phyloP scores from a whole-genome alignment of 2,329 filamentous ascomycete genomes.

The Fusarium stilboides region DNA sequence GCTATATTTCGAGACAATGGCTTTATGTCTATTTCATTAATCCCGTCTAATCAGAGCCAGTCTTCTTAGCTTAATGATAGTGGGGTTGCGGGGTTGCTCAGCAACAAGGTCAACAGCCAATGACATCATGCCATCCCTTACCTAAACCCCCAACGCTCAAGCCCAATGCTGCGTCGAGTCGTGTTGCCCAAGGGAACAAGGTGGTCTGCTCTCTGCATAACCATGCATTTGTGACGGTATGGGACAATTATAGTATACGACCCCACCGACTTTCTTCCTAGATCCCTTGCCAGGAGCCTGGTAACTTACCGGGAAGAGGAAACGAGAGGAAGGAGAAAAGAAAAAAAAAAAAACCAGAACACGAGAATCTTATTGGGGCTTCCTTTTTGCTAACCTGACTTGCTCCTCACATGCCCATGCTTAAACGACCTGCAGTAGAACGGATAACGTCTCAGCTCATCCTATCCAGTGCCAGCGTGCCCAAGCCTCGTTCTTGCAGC shows the following conservation, averaged over 20 bases:
- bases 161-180: conserved; percentile 24
- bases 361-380: conserved; percentile 13
- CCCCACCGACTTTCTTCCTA: conserved; percentile 44
- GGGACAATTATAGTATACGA: conserved; percentile 20
- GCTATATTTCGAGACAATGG: conserved; percentile 4
- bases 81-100: conserved; percentile 47
- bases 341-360: conserved; percentile 13
- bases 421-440: conserved; percentile 34
- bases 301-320: conserved; percentile 31
- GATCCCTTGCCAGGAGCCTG: conserved; percentile 38
- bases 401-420: conserved; percentile 32
- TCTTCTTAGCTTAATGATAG: not conserved
- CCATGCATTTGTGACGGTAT: conserved; percentile 38
- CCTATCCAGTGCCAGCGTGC: conserved; percentile 7
- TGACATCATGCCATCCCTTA: conserved; percentile 49
- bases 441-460: conserved; percentile 18
- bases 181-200: conserved; percentile 36
- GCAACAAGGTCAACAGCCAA: conserved; percentile 47
- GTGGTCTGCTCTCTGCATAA: conserved; percentile 35
- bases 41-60: not conserved
- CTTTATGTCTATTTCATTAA: conserved; percentile 6
- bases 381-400: conserved; percentile 11
- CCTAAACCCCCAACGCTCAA: conserved; percentile 14
- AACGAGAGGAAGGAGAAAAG: conserved; percentile 17
- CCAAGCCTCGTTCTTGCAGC: conserved; percentile 12